These are phyloP conservation scores for Aphanomyces cochlioides DNA, from an alignment of 352 stramenopile genomes.

Conservation along the genomic window DNA sequence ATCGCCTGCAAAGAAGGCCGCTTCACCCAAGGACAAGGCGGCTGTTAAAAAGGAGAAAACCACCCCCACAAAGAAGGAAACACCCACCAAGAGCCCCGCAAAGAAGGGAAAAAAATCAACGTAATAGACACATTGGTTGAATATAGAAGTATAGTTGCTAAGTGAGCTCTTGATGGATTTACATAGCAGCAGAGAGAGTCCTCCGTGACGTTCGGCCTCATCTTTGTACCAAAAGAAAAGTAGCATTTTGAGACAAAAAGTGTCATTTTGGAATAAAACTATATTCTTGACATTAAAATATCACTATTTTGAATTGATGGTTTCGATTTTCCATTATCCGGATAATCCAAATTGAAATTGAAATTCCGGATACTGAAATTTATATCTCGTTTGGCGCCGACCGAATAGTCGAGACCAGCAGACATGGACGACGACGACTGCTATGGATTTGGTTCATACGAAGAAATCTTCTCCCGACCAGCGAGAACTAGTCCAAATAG, in stretches of 20 bases:
- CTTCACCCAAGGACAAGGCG: conserved; percentile 18
- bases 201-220: too few relatives aligned
- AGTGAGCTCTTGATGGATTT: background rate
- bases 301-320: too few relatives aligned
- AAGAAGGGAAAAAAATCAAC: conserved; percentile 7
- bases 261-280: too few relatives aligned
- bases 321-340: background rate
- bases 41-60: conserved; percentile 8
- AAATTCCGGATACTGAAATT: conserved; percentile 14
- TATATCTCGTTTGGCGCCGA: background rate
- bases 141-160: too few relatives aligned
- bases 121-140: conserved; percentile 2
- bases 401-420: background rate
- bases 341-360: conserved; percentile 13
- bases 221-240: too few relatives aligned
- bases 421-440: conserved; percentile 31
- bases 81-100: conserved; percentile 10
- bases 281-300: too few relatives aligned
- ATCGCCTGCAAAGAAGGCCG: conserved; percentile 24
- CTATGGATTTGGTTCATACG: conserved; percentile 29
- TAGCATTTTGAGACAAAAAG: too few relatives aligned
- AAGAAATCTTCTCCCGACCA: conserved; percentile 26
- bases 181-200: too few relatives aligned
- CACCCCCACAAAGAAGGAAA: conserved; percentile 18
- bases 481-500: background rate